A percentile compares a stretch with the other conserved stretches of the same genome.
phyloP scores from a whole-genome alignment of 2,329 filamentous ascomycete species.

The Cadophora malorum region DNA sequence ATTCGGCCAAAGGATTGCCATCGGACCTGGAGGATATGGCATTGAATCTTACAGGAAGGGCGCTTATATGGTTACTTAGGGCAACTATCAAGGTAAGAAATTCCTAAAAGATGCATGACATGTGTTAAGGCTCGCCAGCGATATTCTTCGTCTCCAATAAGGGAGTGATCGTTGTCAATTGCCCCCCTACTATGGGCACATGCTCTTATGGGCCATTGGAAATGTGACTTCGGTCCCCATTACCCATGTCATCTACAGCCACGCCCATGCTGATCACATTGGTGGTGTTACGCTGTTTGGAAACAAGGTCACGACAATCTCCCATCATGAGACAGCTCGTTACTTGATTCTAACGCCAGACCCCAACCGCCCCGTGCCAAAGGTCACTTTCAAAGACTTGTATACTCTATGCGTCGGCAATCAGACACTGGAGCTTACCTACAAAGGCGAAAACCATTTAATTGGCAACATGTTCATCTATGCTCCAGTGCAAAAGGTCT shows the following conservation, averaged over 20 bases:
- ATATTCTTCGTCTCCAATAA: conserved; percentile 38
- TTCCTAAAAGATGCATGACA: background rate
- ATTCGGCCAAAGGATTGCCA: conserved; percentile 13
- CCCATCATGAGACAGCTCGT: conserved; percentile 35
- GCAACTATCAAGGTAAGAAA: conserved; percentile 34
- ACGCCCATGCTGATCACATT: conserved; percentile 41
- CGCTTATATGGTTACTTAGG: conserved; percentile 41
- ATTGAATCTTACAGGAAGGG: conserved; percentile 37
- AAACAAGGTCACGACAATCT: conserved; percentile 33
- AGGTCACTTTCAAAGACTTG: conserved; percentile 32
- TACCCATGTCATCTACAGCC: conserved; percentile 41
- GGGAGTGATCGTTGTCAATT: conserved; percentile 42
- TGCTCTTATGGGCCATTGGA: conserved; percentile 38
- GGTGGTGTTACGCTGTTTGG: conserved; percentile 36
- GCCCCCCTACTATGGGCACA: conserved; percentile 40
- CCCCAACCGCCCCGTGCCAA: conserved; percentile 36
- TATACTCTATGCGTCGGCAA: conserved; percentile 38
- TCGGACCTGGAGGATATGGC: conserved; percentile 27
- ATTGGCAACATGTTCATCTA: conserved; percentile 44
- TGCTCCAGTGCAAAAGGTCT: conserved; percentile 36
- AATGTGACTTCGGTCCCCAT: conserved; percentile 39
- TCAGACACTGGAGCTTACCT: conserved; percentile 41
- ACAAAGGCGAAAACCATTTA: conserved; percentile 41
- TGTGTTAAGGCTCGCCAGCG: conserved; percentile 15
- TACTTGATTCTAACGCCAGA: conserved; percentile 33